A percentile compares a stretch with the other conserved stretches of the same genome.
phyloP scores from a whole-genome alignment of 2,329 filamentous ascomycete species.

The Exophiala mesophila region DNA sequence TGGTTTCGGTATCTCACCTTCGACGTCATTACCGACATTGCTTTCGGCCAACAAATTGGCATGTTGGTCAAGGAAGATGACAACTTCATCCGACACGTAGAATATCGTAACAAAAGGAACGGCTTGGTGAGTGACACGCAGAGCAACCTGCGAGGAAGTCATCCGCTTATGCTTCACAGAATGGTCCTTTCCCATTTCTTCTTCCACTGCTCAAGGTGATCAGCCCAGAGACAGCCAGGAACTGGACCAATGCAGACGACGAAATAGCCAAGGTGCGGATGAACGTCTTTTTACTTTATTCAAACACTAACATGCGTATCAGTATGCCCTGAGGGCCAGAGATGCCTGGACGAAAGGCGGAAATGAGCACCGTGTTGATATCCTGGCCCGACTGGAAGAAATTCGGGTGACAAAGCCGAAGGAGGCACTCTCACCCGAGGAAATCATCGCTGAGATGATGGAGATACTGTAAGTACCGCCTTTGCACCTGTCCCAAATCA shows the following conservation, averaged over 20 bases:
- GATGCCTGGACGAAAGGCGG: constrained; percentile 2
- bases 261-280: constrained; percentile 6
- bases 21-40: constrained; percentile 51
- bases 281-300: neutral
- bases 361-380: constrained; percentile 3
- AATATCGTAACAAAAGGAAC: constrained; percentile 5
- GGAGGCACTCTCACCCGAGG: neutral
- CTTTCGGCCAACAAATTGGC: constrained; percentile 43
- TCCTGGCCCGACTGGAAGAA: constrained; percentile 5
- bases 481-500: neutral
- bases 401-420: constrained; percentile 3
- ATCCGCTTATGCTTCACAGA: neutral
- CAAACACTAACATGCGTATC: no score
- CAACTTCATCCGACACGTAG: constrained; percentile 4
- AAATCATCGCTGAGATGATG: constrained; percentile 9
- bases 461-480: constrained; percentile 2
- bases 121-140: constrained; percentile 1
- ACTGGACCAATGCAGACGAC: constrained; percentile 6
- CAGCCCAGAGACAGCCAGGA: neutral
- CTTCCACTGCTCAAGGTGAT: constrained; percentile 2
- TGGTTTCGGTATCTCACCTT: constrained; percentile 53
- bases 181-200: constrained; percentile 4
- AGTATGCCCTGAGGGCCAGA: constrained; percentile 6
- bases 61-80: constrained; percentile 3
- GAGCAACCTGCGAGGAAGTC: neutral